Percentiles rank a stretch among this genome's conserved stretches.
These are phyloP conservation scores for Fragaria nilgerrensis DNA, from an alignment of 306 rosid genomes.

Conservation along the genomic window DNA sequence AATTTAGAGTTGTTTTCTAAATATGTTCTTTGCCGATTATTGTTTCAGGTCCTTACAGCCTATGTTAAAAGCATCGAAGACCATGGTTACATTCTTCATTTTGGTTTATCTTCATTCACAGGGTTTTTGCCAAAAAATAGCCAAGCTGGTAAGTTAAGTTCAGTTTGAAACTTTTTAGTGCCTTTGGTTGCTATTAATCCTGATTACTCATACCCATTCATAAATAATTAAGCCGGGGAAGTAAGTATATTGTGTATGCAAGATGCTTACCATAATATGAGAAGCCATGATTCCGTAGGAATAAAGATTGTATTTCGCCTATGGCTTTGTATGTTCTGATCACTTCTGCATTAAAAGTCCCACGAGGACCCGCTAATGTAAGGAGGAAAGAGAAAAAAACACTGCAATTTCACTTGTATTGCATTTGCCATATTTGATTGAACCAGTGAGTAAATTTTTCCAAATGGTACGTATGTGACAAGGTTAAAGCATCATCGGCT, in stretches of 20 bases:
- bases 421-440: too few relatives aligned
- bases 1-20: slow-evolving; percentile 1
- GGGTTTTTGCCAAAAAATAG: slow-evolving; percentile 73
- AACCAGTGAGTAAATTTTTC: not conserved
- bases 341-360: not conserved
- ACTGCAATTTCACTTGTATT: not conserved
- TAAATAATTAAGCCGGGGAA: not conserved
- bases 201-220: not conserved
- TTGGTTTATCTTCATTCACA: slow-evolving; percentile 73
- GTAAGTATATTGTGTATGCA: not conserved
- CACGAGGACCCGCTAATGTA: not conserved
- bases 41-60: slow-evolving; percentile 70
- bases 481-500: not conserved
- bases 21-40: not conserved
- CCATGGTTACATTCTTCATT: slow-evolving; percentile 96
- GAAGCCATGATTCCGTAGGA: not conserved
- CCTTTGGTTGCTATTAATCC: not conserved
- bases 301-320: not conserved
- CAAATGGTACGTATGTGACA: not conserved
- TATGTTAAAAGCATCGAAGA: slow-evolving; percentile 93
- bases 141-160: slow-evolving; percentile 41
- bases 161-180: not conserved
- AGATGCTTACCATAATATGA: not conserved
- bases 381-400: not conserved
- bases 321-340: not conserved